A percentile compares a stretch with the other conserved stretches of the same genome.
Conservation (phyloP, 2,329 filamentous ascomycete genomes). For the Aspergillus phoenicis region DNA sequence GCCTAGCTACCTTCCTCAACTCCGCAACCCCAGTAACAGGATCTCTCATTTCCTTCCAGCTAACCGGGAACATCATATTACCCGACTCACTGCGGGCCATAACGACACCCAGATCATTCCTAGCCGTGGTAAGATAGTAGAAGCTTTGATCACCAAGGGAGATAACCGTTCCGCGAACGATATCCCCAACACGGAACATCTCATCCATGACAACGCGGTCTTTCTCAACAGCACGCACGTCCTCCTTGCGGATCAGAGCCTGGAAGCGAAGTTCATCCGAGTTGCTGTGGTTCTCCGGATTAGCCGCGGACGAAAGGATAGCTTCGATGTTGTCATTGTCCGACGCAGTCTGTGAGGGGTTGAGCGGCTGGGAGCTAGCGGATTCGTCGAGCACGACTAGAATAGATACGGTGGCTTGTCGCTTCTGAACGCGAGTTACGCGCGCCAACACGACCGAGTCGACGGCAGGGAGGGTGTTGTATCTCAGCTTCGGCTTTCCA, state of each 20-base stretch:
- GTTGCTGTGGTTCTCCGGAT: slow-evolving; percentile 45
- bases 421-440: slow-evolving; percentile 80
- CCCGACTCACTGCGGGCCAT: slow-evolving; percentile 87
- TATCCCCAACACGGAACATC: slow-evolving; percentile 88
- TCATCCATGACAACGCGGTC: slow-evolving; percentile 90
- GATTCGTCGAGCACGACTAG: slow-evolving; percentile 70
- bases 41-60: slow-evolving; percentile 94
- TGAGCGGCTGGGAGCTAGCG: slow-evolving; percentile 19
- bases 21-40: slow-evolving; percentile 75
- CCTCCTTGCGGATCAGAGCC: slow-evolving; percentile 82
- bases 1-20: slow-evolving; percentile 89
- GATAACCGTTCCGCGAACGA: slow-evolving; percentile 85
- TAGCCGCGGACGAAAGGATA: slow-evolving; percentile 42
- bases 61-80: slow-evolving; percentile 88
- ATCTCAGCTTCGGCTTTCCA: slow-evolving; percentile 48
- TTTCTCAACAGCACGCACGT: slow-evolving; percentile 93
- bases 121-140: slow-evolving; percentile 91
- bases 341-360: slow-evolving; percentile 28
- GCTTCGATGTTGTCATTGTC: slow-evolving; percentile 43
- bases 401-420: slow-evolving; percentile 84
- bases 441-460: slow-evolving; percentile 78
- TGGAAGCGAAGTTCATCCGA: slow-evolving; percentile 73
- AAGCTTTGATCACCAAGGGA: slow-evolving; percentile 90
- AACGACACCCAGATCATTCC: slow-evolving; percentile 89
- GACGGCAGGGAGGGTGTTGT: slow-evolving; percentile 79